A percentile compares a stretch with the other conserved stretches of the same genome.
Conservation (phyloP, 2,329 filamentous ascomycete genomes). For the Pyrenophora graminea region DNA sequence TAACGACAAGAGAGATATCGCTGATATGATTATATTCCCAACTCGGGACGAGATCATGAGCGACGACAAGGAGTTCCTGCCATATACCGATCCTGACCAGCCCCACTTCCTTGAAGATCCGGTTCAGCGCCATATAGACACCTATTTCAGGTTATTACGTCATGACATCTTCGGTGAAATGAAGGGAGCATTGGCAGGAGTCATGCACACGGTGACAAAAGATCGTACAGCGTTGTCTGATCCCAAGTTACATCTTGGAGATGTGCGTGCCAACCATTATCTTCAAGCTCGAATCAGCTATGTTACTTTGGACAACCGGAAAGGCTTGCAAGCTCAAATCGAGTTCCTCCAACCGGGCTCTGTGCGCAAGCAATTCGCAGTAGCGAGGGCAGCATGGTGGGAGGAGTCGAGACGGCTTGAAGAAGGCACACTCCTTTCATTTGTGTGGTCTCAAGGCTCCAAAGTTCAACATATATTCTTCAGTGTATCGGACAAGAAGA, state of each 20-base stretch:
- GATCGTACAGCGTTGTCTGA: slow-evolving; percentile 7
- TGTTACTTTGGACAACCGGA: slow-evolving; percentile 19
- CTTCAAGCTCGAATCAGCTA: slow-evolving; percentile 21
- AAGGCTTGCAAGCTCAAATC: slow-evolving; percentile 27
- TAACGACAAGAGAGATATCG: slow-evolving; percentile 42
- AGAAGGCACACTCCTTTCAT: slow-evolving; percentile 34
- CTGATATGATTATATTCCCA: slow-evolving; percentile 38
- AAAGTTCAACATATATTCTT: slow-evolving; percentile 34
- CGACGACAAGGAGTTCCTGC: slow-evolving; percentile 46
- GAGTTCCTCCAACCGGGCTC: slow-evolving; percentile 26
- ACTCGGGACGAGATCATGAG: slow-evolving; percentile 41
- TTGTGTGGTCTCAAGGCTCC: slow-evolving; percentile 19
- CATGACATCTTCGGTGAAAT: slow-evolving; percentile 41
- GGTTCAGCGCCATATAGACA: slow-evolving; percentile 39
- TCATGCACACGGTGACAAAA: slow-evolving; percentile 21
- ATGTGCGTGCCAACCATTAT: slow-evolving; percentile 29
- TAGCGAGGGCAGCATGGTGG: slow-evolving; percentile 34
- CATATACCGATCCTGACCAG: slow-evolving; percentile 33
- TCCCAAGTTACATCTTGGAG: slow-evolving; percentile 19
- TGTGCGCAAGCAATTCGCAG: slow-evolving; percentile 15
- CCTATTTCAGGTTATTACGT: slow-evolving; percentile 39
- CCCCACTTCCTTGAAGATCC: slow-evolving; percentile 31
- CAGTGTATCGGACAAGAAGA: slow-evolving; percentile 20
- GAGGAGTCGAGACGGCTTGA: slow-evolving; percentile 31
- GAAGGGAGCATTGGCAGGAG: slow-evolving; percentile 27